These are phyloP conservation scores for Puya raimondii DNA, from an alignment of 176 grass and related monocot genomes.

Conservation along the genomic window DNA sequence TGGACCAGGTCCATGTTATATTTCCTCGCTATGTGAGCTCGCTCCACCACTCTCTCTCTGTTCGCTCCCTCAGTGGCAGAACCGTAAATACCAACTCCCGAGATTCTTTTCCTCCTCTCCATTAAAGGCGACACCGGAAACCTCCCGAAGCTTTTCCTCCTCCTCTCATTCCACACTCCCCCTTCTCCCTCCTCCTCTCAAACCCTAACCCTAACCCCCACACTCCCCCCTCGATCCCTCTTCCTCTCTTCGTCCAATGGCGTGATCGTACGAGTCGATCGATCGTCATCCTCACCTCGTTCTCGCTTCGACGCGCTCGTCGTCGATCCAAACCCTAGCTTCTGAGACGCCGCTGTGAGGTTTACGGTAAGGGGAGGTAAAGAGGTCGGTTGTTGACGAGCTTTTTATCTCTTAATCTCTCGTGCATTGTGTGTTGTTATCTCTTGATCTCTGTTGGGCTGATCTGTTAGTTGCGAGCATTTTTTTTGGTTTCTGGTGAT, in stretches of 20 bases:
- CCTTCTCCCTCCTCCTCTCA: neutral
- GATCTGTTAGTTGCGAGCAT: neutral
- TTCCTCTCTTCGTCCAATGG: neutral
- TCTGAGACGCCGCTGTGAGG: neutral
- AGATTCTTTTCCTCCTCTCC: slow-evolving; percentile 44
- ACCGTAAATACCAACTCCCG: slow-evolving; percentile 14
- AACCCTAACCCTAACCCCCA: slow-evolving; percentile 29
- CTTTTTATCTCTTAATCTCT: neutral
- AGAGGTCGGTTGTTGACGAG: neutral
- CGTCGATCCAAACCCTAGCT: neutral
- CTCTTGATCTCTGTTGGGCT: neutral
- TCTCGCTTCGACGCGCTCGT: neutral
- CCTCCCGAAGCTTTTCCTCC: slow-evolving; percentile 32
- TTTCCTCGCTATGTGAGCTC: too few relatives aligned
- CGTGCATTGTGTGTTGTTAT: neutral
- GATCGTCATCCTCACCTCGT: neutral
- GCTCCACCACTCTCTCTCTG: slow-evolving; percentile 1
- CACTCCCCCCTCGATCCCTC: neutral
- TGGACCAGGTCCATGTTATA: too few relatives aligned
- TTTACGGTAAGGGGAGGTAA: neutral
- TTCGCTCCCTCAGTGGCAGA: slow-evolving; percentile 23
- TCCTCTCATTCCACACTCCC: neutral
- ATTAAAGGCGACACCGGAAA: slow-evolving; percentile 49
- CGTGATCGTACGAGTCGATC: slow-evolving; percentile 8
- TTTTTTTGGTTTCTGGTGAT: neutral